A percentile compares a stretch with the other conserved stretches of the same genome.
Evolutionary conservation across 768 basidiomycete species (phyloP).

Genomic region (Tricholoma hemisulphureum): DNA sequence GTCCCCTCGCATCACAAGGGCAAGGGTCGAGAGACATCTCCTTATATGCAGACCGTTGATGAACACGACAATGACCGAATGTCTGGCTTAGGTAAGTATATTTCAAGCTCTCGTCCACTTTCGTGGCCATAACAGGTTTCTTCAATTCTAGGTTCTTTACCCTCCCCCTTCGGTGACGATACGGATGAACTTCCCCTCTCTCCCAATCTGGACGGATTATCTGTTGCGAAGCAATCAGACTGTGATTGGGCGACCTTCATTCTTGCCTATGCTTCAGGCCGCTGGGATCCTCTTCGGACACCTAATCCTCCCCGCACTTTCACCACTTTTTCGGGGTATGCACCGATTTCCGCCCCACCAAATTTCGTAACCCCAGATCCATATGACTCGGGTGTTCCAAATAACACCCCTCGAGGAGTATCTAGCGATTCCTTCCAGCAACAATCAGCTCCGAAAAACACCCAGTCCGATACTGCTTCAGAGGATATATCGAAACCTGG

Average conservation of each 20-base stretch:
- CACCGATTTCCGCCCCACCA: conserved; percentile 6
- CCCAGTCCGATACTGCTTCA: not conserved
- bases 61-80: conserved; percentile 22
- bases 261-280: conserved; percentile 69
- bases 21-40: conserved; percentile 6
- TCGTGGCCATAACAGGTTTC: not conserved
- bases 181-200: conserved; percentile 4
- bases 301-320: conserved; percentile 53
- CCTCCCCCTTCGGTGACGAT: conserved; percentile 18
- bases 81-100: conserved; percentile 18
- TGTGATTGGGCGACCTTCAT: conserved; percentile 78
- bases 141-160: conserved; percentile 15
- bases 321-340: conserved; percentile 1
- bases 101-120: not conserved
- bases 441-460: not conserved
- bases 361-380: not conserved
- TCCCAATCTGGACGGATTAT: not conserved
- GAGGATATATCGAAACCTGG: conserved; percentile 1
- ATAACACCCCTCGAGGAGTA: not conserved
- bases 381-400: not conserved
- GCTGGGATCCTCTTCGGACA: conserved; percentile 76
- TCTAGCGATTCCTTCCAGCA: not conserved
- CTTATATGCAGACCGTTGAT: conserved; percentile 23
- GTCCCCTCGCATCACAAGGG: not conserved
- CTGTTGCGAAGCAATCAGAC: conserved; percentile 20